These are phyloP conservation scores for Exophiala xenobiotica DNA, from an alignment of 2,329 filamentous ascomycete species.

Conservation along the genomic window DNA sequence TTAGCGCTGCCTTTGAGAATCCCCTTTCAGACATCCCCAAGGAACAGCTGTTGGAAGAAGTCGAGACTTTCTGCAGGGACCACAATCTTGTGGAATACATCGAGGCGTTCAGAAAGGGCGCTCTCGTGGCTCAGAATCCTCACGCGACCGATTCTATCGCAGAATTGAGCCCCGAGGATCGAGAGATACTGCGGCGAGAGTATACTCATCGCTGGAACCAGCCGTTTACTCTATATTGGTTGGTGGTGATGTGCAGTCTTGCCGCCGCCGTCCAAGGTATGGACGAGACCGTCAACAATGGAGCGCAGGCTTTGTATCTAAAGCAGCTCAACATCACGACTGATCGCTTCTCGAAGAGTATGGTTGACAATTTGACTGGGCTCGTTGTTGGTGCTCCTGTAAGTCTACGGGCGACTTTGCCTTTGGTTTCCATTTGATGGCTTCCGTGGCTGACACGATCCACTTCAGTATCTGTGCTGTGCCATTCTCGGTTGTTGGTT, in stretches of 20 bases:
- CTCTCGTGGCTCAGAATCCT: conserved; percentile 53
- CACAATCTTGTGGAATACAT: conserved; percentile 50
- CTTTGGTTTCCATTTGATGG: neutral
- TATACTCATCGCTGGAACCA: conserved; percentile 52
- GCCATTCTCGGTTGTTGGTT: conserved; percentile 50
- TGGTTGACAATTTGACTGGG: conserved; percentile 40
- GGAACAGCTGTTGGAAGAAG: conserved; percentile 53
- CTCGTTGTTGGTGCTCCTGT: conserved; percentile 45
- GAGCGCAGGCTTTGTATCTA: conserved; percentile 37
- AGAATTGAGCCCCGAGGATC: conserved; percentile 48
- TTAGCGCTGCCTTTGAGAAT: conserved; percentile 50
- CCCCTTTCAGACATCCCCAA: conserved; percentile 55
- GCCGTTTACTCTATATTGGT: conserved; percentile 50
- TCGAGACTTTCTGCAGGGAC: conserved; percentile 54
- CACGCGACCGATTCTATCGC: conserved; percentile 49
- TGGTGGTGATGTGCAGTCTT: conserved; percentile 50
- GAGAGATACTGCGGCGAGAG: conserved; percentile 43
- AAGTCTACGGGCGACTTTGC: neutral
- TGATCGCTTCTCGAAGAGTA: conserved; percentile 31
- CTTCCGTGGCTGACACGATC: neutral
- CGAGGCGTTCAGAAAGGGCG: conserved; percentile 52
- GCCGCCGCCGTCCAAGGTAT: conserved; percentile 56
- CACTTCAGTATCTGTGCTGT: conserved; percentile 41
- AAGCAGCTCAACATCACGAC: conserved; percentile 21
- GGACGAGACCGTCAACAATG: conserved; percentile 53